phyloP scores from a whole-genome alignment of 2,329 filamentous ascomycete genomes.

The Penicillium sp. region DNA sequence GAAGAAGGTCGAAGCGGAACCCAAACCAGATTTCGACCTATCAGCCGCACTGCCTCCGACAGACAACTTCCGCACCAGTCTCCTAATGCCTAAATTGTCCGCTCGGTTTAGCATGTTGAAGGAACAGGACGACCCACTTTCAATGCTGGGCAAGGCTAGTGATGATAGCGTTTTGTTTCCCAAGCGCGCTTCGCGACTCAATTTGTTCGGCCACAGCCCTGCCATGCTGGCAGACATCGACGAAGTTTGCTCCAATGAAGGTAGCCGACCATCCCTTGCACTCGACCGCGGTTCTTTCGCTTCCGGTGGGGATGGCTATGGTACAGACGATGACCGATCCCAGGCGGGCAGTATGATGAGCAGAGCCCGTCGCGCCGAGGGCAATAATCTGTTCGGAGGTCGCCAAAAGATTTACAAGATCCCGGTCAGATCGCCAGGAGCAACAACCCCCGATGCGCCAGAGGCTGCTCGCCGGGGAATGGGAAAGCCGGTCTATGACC shows the following conservation, averaged over 20 bases:
- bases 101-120: constrained; percentile 95
- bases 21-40: constrained; percentile 75
- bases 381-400: constrained; percentile 91
- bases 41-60: constrained; percentile 70
- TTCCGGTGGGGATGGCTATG: constrained; percentile 58
- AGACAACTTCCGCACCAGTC: constrained; percentile 91
- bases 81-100: constrained; percentile 92
- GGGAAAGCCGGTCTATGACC: constrained; percentile 73
- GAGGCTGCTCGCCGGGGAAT: constrained; percentile 47
- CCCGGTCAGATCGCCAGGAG: constrained; percentile 51
- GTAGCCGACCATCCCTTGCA: constrained; percentile 58
- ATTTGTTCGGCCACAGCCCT: constrained; percentile 66
- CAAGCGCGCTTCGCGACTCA: constrained; percentile 74
- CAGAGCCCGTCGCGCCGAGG: constrained; percentile 76
- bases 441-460: constrained; percentile 24
- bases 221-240: constrained; percentile 76
- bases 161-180: constrained; percentile 90
- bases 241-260: constrained; percentile 79
- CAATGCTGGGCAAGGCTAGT: constrained; percentile 87
- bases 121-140: constrained; percentile 88
- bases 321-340: constrained; percentile 64
- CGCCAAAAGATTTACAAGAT: constrained; percentile 95
- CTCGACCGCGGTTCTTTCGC: constrained; percentile 65
- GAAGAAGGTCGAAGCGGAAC: constrained; percentile 49
- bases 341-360: constrained; percentile 74